Evolutionary conservation across 2,329 filamentous ascomycete genomes (phyloP).

Genomic region (Grosmannia serpens): DNA sequence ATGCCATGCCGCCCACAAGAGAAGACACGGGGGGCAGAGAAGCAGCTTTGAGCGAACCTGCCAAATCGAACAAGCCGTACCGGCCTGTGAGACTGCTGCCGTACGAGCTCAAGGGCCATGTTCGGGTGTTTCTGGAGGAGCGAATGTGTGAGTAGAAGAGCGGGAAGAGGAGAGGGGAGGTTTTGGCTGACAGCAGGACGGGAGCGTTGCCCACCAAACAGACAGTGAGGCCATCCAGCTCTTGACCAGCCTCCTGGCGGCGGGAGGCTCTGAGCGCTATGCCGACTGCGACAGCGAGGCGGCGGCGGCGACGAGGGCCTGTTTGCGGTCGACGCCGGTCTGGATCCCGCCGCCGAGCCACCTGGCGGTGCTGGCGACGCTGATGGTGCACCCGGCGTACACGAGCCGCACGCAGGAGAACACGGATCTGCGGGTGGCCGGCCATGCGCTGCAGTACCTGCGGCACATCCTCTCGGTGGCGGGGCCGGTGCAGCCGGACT

Average conservation of each 20-base stretch:
- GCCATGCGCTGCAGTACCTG: constrained; percentile 59
- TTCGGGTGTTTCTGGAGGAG: constrained; percentile 65
- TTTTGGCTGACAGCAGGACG: neutral
- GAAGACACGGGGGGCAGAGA: too few species aligned
- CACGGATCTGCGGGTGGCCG: constrained; percentile 51
- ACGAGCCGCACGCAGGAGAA: constrained; percentile 59
- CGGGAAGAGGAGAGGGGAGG: neutral
- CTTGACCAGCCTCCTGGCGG: constrained; percentile 49
- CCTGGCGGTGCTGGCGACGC: constrained; percentile 64
- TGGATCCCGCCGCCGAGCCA: constrained; percentile 60
- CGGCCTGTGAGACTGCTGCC: constrained; percentile 45
- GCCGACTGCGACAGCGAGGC: neutral
- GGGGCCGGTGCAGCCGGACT: constrained; percentile 57
- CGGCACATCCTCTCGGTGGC: constrained; percentile 52
- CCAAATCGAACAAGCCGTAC: constrained; percentile 23
- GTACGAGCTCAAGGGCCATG: constrained; percentile 53
- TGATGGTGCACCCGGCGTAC: constrained; percentile 69
- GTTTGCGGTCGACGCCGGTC: constrained; percentile 26
- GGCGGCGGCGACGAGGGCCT: neutral
- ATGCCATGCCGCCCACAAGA: neutral
- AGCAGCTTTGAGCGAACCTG: neutral
- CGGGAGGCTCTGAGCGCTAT: constrained; percentile 28
- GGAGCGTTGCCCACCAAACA: constrained; percentile 15
- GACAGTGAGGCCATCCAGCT: constrained; percentile 50
- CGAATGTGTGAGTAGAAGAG: constrained; percentile 33